Evolutionary conservation across 2,329 filamentous ascomycete genomes (phyloP), one percentile per base, ranked within the genome.

Genomic region (Bipolaris oryzae): DNA sequence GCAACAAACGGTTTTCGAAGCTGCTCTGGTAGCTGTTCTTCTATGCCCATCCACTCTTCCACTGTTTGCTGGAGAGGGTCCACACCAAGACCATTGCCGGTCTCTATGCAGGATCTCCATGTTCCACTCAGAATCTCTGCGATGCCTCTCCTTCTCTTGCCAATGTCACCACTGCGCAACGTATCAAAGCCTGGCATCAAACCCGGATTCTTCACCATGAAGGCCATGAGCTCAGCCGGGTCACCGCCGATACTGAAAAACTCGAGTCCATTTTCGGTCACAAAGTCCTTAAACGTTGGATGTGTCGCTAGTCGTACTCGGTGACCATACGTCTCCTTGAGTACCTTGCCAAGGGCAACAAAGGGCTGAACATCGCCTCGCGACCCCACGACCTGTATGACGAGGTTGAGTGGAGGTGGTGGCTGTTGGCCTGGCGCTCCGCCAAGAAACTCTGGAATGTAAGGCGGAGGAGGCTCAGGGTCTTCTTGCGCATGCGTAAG

Each of bases 131-230:
- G 79, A 60, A 95, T 93, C 58, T 91, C 84, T 56, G 87, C 86
- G 60, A 96, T 92, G 15, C 89, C 90, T 60, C 84, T 87, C 28
- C 91, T 84, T 28, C 91, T 82, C 74, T 88, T 89, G 39, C 85
- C 87, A 47, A 96, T 85, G 70, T 95, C 91, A 7, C 91, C 91
- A 61, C 84, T 89, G 57, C 87, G 87, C 46, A 96, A 76, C 1
- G 89, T 87, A 46, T 93, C 88, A 56, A 94, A 85, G 0, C 89
- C 89, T 1, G 92, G 92, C 88, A 96, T 91, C 31, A 96, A 79
- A 0, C 91, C 90, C 0, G 92, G 91, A 64, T 95, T 90, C 75
- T 93, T 93, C 43, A 95, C 91, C 91, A 96, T 96, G 68, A 94
- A 96, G 3, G 91, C 90, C 80, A 82, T 82, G 37, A 82, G 74